Conservation (phyloP, 2,329 filamentous ascomycete genomes). For the Aspergillus sp. region DNA sequence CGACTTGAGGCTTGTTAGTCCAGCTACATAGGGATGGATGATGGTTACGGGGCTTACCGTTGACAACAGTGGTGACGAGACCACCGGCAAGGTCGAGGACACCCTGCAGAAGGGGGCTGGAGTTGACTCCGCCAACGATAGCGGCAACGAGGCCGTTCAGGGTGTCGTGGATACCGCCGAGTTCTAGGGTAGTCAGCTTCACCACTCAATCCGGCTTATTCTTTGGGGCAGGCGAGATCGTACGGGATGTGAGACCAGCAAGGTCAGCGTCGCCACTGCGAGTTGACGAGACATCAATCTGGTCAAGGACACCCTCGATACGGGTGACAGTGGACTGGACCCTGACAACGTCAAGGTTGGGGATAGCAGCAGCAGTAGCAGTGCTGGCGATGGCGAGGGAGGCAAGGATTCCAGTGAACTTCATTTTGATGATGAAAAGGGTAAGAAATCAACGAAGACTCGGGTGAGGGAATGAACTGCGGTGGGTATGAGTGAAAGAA, state of each 20-base stretch:
- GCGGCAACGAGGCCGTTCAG: constrained; percentile 5
- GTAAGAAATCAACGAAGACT: constrained; percentile 30
- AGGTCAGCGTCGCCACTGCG: constrained; percentile 17
- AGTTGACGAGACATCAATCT: constrained; percentile 18
- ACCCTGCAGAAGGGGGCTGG: constrained; percentile 9
- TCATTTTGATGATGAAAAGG: constrained; percentile 33
- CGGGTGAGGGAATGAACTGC: neutral
- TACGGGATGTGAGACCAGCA: constrained; percentile 19
- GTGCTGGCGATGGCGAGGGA: constrained; percentile 37
- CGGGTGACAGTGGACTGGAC: constrained; percentile 20
- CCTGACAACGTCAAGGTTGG: constrained; percentile 18
- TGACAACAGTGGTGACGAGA: constrained; percentile 22
- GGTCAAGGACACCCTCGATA: constrained; percentile 22
- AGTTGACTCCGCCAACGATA: constrained; percentile 13
- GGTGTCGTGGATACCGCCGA: constrained; percentile 5
- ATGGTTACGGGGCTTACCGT: constrained; percentile 22
- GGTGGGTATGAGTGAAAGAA: constrained; percentile 16
- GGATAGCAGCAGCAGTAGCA: constrained; percentile 36
- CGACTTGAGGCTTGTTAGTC: constrained; percentile 8
- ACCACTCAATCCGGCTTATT: neutral
- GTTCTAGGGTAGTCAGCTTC: constrained; percentile 8
- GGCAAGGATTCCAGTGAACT: constrained; percentile 40
- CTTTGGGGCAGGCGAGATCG: neutral
- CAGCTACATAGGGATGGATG: neutral
- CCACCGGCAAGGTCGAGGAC: constrained; percentile 8